phyloP scores from a whole-genome alignment of 768 basidiomycete genomes.

The Suillus clintonianus region DNA sequence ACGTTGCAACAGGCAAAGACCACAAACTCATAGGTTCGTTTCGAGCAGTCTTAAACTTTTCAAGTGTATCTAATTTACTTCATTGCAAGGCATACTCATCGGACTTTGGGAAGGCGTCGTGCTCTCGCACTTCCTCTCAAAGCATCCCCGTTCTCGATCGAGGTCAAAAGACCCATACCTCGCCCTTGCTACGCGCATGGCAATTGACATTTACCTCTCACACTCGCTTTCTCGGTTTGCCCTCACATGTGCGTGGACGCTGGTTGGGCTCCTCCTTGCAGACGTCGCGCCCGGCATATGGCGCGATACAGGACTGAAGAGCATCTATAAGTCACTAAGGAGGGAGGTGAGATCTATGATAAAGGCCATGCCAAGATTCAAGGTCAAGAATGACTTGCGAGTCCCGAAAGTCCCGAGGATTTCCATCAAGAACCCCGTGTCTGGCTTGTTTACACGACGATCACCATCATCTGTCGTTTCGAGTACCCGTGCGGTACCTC shows the following conservation, averaged over 20 bases:
- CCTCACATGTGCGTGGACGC: conserved; percentile 55
- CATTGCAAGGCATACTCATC: conserved; percentile 61
- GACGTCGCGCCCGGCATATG: conserved; percentile 51
- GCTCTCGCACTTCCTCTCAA: conserved; percentile 69
- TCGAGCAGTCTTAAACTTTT: neutral
- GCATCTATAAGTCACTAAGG: conserved; percentile 38
- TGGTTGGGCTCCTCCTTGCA: conserved; percentile 52
- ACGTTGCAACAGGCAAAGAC: conserved; percentile 41
- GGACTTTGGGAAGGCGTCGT: conserved; percentile 82
- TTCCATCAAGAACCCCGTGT: neutral
- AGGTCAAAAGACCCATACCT: conserved; percentile 68
- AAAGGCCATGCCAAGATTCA: conserved; percentile 31
- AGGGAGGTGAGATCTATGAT: conserved; percentile 34
- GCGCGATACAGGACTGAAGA: conserved; percentile 42
- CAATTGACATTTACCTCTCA: conserved; percentile 70
- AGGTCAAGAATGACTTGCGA: conserved; percentile 29
- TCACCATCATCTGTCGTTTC: conserved; percentile 17
- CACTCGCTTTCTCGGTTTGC: conserved; percentile 48
- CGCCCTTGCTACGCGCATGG: conserved; percentile 66
- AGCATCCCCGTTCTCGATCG: conserved; percentile 45
- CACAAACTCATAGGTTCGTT: conserved; percentile 31
- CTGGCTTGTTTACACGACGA: conserved; percentile 5
- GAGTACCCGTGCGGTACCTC: conserved; percentile 25
- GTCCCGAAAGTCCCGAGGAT: neutral
- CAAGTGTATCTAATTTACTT: conserved; percentile 14